Evolutionary conservation across 306 rosid species (phyloP), one percentile per base, ranked within the genome.

Genomic region (Vicia villosa): DNA sequence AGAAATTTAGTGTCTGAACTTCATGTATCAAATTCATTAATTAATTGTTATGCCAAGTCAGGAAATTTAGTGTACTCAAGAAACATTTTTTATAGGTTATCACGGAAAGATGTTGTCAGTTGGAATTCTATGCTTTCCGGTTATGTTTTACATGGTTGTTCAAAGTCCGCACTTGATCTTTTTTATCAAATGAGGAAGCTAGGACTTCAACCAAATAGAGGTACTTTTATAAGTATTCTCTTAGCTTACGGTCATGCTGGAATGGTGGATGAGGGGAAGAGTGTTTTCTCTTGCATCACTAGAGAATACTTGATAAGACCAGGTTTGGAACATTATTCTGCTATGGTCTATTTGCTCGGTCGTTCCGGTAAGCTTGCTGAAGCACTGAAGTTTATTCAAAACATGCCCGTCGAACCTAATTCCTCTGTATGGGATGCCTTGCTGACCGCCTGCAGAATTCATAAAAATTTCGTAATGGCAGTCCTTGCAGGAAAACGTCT

Each of bases 91-190:
- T 76, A 86, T 80, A 80, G 87, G 79, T 70, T 94, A 88, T 22
- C 79, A 15, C 77, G 83, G 26, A 94, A 86, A 83, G 91, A 91
- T 76, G 81, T 84, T 58, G 87, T 94, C 77, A 82, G 91, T 69
- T 94, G 97, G 98, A 94, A 94, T 81, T 84, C 95, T 15, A 51
- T 86, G 57, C 88, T 94, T 49, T 80, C 89, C 5, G 88, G 87
- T 57, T 85, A 81, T 86, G 83, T 88, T 61, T 86, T 87, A 69
- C 96, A 87, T 58, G 99, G 99, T 63, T 55, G 69, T 58, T 73
- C 95, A 52, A 81, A 78, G 62, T 41, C 74, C 50, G 96, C 95
- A 10, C 81, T 91, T 80, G 83, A 74, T 66, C 85, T 94, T 20
- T 83, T 83, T 77, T 46, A 84, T 73, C 84, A 70, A 77, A 86